phyloP scores from a whole-genome alignment of 495 filamentous ascomycete species.

The Penicillium lagena region DNA sequence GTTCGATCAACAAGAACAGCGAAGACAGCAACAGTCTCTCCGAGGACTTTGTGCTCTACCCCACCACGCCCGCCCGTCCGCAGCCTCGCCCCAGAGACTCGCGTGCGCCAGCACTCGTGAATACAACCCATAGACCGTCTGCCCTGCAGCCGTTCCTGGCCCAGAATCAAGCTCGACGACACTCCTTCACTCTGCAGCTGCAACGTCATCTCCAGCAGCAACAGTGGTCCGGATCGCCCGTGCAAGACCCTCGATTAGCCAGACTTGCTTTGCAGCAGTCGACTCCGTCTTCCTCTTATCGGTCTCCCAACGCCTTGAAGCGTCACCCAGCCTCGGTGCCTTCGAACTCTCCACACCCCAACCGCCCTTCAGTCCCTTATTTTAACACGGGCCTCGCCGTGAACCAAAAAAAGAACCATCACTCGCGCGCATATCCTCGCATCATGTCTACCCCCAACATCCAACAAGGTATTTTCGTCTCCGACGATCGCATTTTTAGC shows the following conservation, averaged over 20 bases:
- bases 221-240: no score
- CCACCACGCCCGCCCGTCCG: slow-evolving; percentile 17
- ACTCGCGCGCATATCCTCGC: slow-evolving; percentile 18
- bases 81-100: slow-evolving; percentile 31
- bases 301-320: slow-evolving; percentile 37
- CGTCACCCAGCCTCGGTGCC: slow-evolving; percentile 28
- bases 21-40: slow-evolving; percentile 34
- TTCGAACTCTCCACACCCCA: slow-evolving; percentile 26
- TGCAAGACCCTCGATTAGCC: no score
- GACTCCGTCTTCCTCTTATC: slow-evolving; percentile 36
- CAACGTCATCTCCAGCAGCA: slow-evolving; percentile 30
- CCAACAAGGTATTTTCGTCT: slow-evolving; percentile 15
- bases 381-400: slow-evolving; percentile 36
- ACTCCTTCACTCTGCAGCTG: slow-evolving; percentile 30
- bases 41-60: slow-evolving; percentile 45
- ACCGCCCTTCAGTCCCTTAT: slow-evolving; percentile 49
- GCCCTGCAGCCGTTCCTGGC: slow-evolving; percentile 29
- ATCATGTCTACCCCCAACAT: slow-evolving; percentile 40
- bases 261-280: slow-evolving; percentile 12
- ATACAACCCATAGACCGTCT: slow-evolving; percentile 32
- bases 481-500: not conserved
- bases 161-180: slow-evolving; percentile 27
- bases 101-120: slow-evolving; percentile 29
- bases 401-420: slow-evolving; percentile 19
- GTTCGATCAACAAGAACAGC: slow-evolving; percentile 36